These are phyloP conservation scores for Cicer cuneatum DNA, from an alignment of 306 rosid species.

Conservation along the genomic window DNA sequence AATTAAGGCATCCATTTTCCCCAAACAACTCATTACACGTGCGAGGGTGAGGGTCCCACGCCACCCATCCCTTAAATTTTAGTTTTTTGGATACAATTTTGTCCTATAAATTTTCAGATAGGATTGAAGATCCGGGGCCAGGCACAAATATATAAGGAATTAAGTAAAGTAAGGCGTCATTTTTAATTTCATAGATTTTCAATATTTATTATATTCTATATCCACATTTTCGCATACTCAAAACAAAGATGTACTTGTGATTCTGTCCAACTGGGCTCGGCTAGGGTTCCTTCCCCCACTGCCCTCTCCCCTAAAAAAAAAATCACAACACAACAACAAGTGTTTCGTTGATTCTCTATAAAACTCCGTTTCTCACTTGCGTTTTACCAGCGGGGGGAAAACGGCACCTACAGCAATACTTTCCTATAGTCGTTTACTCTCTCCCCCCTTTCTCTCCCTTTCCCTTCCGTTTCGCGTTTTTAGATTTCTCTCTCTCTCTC, in stretches of 20 bases:
- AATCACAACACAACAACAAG: background rate
- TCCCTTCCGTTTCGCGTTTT: constrained; percentile 32
- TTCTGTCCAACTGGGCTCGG: constrained; percentile 23
- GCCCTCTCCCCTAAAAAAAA: constrained; percentile 12
- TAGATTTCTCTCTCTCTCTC: constrained; percentile 9
- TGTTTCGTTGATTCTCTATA: background rate
- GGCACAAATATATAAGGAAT: background rate
- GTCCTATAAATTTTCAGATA: background rate
- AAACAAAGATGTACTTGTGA: constrained; percentile 2
- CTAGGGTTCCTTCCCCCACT: constrained; percentile 25
- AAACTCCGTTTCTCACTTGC: constrained; percentile 44
- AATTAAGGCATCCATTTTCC: too few species aligned
- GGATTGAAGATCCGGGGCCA: background rate
- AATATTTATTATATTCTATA: background rate
- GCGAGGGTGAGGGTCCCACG: constrained; percentile 30
- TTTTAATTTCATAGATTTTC: background rate
- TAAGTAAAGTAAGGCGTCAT: constrained; percentile 13
- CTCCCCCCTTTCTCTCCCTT: background rate
- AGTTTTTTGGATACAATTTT: too few species aligned
- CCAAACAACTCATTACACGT: constrained; percentile 2
- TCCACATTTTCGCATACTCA: background rate
- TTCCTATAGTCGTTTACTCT: constrained; percentile 26
- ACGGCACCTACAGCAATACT: constrained; percentile 48
- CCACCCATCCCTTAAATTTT: background rate
- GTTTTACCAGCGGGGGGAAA: constrained; percentile 45